Evolutionary conservation across 163 green algal genomes (phyloP), one percentile per base, ranked within the genome.

Genomic region (Volvox carteri): DNA sequence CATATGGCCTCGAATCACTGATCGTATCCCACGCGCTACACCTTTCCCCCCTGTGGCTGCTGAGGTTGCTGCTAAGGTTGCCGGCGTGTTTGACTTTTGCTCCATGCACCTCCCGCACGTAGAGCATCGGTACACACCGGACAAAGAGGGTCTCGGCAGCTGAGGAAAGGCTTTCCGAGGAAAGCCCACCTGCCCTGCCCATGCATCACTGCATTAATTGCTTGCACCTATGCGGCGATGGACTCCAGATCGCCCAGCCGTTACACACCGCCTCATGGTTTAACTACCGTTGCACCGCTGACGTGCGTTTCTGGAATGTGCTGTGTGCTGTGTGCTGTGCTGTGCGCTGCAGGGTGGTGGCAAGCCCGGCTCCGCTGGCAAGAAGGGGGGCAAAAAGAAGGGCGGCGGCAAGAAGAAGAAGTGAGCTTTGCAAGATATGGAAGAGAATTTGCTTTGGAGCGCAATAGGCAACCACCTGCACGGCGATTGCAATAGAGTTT

Each of bases 281-380:
- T n/a, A n/a, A n/a, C n/a, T n/a, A n/a, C n/a, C n/a, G n/a, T n/a
- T 60, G 50, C 50, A 25, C 50, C 16, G 16, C 50, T 16, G 50
- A 60, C 14, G 16, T 60, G 14, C 16, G 50, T 16, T 60, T 60
- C 16, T 16, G 14, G 14, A 25, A 12, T 60, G 54, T 23, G 54
- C 7, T 52, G 33, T n/a, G 68, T 77, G 68, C 70, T 58, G 21
- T 58, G 70, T 78, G 50, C n/a, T n/a, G 42, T 52, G 6, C 6
- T 62, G 33, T 19, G 19, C 58, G 79, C 62, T 14, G 83, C 83
- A 88, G 72, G 94, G 93, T 21, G 86, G 87, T 25, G 81, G 62
- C 84, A 87, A 90, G 52, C 81, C 89, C 1, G 54, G 41, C 28
- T 79, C 54, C 1, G 85, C 77, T 14, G 84, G 76, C 67, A 91